phyloP scores from a whole-genome alignment of 2,329 filamentous ascomycete species.

The Nemania sp. region DNA sequence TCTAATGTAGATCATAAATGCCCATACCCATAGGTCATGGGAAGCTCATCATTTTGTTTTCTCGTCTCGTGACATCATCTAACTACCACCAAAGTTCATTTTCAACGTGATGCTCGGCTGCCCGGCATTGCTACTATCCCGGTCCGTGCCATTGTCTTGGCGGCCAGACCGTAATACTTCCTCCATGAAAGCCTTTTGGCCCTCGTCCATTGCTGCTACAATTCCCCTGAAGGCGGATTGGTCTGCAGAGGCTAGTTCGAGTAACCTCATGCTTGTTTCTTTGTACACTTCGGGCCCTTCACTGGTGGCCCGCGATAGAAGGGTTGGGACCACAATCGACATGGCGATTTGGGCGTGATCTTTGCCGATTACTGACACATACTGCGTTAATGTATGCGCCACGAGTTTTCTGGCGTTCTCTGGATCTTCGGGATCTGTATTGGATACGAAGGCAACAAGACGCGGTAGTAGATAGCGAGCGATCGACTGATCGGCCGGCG shows the following conservation, averaged over 20 bases:
- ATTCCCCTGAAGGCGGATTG: conserved; percentile 79
- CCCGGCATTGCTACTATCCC: conserved; percentile 57
- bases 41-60: conserved; percentile 1
- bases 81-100: conserved; percentile 81
- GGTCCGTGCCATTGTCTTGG: conserved; percentile 57
- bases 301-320: conserved; percentile 77
- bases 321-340: conserved; percentile 79
- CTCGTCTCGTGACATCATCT: conserved; percentile 3
- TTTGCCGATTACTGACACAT: conserved; percentile 63
- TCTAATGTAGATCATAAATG: conserved; percentile 20
- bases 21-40: conserved; percentile 9
- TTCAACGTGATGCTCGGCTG: conserved; percentile 91
- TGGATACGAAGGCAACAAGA: conserved; percentile 79
- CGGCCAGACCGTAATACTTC: conserved; percentile 78
- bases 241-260: conserved; percentile 84
- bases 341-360: conserved; percentile 70
- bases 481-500: conserved; percentile 77
- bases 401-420: conserved; percentile 79
- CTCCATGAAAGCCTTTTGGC: conserved; percentile 82
- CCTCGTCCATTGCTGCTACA: conserved; percentile 76
- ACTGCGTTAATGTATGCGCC: conserved; percentile 80
- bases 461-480: conserved; percentile 80
- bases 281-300: conserved; percentile 71
- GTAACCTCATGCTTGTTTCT: conserved; percentile 80
- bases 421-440: conserved; percentile 79